Evolutionary conservation across 1,284 basidiomycete species (phyloP), one percentile per base, ranked within the genome.

Genomic region (Cutaneotrichosporon spelunceum): DNA sequence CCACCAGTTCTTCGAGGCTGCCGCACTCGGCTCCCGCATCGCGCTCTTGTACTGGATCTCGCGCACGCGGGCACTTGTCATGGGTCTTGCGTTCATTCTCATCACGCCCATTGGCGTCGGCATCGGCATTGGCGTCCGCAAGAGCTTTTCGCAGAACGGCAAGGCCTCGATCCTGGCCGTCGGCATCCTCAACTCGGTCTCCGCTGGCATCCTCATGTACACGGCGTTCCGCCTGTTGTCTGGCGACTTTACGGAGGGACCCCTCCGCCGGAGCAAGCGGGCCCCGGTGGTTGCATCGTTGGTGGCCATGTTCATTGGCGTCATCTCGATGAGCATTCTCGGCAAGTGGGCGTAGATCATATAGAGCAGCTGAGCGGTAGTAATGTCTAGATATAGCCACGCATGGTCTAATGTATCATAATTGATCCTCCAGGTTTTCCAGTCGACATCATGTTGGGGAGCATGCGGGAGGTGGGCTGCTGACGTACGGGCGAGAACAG

Each of bases 321-420:
- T 76, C 59, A 63, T 73, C 47, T 68, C 66, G 27, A 76, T 78
- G 78, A 72, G 72, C 34, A 72, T 79, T 3, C 69, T 79, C 1
- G 78, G 76, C 10, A 78, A 77, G 61, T 79, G 78, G 76, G 76
- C 75, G 0, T 77, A 68, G 39, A 42, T 2, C 19, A 24, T 16
- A n/a, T 42, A n/a, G 39, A 42, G 39, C 4, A n/a, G 39, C 7
- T 19, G 19, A 19, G 4, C 39, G 47, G 7, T 1, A 27, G 47
- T 48, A 42, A 42, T 42, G 39, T 42, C 19, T 42, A n/a, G 16
- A 42, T 42, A 42, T 19, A 3, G n/a, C 39, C 19, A 42, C 39
- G 39, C 19, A 42, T 42, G n/a, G 39, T n/a, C 8, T 19, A 42
- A 42, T 42, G 39, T 42, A 42, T 42, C 39, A 33, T 33, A 33